phyloP scores from a whole-genome alignment of 2,329 filamentous ascomycete genomes.

The Neurospora crassa region DNA sequence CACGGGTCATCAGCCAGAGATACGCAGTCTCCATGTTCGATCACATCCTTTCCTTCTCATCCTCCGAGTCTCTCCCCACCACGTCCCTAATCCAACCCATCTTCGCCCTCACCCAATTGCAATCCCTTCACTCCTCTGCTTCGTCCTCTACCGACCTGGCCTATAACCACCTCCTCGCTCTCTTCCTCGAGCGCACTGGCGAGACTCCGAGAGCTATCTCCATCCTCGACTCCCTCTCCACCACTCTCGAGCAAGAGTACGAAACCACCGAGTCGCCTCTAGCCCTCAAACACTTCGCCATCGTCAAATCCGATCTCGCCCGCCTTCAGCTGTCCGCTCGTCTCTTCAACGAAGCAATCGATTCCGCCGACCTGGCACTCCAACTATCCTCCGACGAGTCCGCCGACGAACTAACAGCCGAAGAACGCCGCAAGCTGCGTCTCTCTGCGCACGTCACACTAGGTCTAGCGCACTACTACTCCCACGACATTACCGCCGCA shows the following conservation, averaged over 20 bases:
- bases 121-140: conserved; percentile 37
- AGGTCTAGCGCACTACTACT: conserved; percentile 73
- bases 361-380: conserved; percentile 72
- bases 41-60: conserved; percentile 53
- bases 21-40: conserved; percentile 80
- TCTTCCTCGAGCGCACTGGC: conserved; percentile 73
- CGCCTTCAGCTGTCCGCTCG: conserved; percentile 67
- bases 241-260: conserved; percentile 66
- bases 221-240: conserved; percentile 39
- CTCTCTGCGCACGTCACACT: conserved; percentile 80
- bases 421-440: conserved; percentile 59
- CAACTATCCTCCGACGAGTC: conserved; percentile 66
- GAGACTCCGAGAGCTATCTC: conserved; percentile 57
- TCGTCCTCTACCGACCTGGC: conserved; percentile 55
- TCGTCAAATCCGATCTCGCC: conserved; percentile 79
- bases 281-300: conserved; percentile 65
- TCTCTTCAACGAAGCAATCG: conserved; percentile 58
- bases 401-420: conserved; percentile 53
- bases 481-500: conserved; percentile 54
- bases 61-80: conserved; percentile 39
- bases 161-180: conserved; percentile 66
- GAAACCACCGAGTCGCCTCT: conserved; percentile 70
- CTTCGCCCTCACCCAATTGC: conserved; percentile 78
- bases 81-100: conserved; percentile 72
- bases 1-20: conserved; percentile 63